Evolutionary conservation across 148 eudicot species (phyloP).

Genomic region (Cornus kousa): DNA sequence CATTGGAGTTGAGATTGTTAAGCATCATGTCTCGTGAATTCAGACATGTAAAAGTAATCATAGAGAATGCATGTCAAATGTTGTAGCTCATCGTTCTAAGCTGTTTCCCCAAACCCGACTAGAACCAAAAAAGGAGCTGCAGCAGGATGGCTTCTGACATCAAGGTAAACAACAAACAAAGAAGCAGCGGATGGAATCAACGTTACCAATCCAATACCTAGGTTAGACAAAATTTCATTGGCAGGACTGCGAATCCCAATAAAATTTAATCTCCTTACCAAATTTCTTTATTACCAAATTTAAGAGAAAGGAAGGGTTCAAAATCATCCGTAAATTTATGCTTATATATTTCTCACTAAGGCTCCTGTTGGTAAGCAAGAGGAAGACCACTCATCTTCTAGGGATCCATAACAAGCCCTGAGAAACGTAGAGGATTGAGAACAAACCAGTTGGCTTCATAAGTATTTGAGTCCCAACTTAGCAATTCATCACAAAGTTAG

Average conservation of each 20-base stretch:
- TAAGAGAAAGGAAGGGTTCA: background rate
- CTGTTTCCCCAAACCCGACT: too few relatives aligned
- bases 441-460: conserved; percentile 1
- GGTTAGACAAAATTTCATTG: too few relatives aligned
- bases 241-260: background rate
- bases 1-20: background rate
- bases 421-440: background rate
- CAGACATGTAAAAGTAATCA: background rate
- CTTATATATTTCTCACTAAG: background rate
- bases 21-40: background rate
- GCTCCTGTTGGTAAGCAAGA: too few relatives aligned
- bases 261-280: background rate
- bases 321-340: background rate
- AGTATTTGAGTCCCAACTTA: background rate
- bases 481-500: background rate
- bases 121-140: too few relatives aligned
- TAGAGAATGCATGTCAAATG: background rate
- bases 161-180: too few relatives aligned
- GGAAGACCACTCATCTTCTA: background rate
- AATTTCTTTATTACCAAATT: background rate
- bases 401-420: background rate
- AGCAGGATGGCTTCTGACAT: too few relatives aligned
- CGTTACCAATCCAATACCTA: too few relatives aligned
- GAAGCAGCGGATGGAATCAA: too few relatives aligned
- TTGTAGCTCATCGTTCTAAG: background rate